These are phyloP conservation scores for Penicillium italicum DNA, from an alignment of 2,329 filamentous ascomycete species.

Conservation along the genomic window DNA sequence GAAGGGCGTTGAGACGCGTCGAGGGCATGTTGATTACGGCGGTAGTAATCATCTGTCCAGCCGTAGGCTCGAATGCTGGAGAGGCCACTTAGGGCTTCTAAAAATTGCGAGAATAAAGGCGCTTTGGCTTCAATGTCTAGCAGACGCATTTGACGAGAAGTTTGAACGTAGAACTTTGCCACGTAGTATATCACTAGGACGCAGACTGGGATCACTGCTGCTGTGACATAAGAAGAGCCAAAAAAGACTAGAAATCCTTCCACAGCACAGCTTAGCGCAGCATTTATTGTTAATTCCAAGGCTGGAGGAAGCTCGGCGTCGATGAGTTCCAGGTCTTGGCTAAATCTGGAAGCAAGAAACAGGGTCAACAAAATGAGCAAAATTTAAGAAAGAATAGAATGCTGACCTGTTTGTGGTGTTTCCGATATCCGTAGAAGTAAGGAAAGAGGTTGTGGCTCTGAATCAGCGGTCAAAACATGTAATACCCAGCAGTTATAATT, in stretches of 20 bases:
- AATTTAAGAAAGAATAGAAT: too few relatives aligned
- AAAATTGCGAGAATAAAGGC: conserved; percentile 37
- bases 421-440: conserved; percentile 22
- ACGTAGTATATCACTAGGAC: conserved; percentile 40
- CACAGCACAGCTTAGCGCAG: conserved; percentile 27
- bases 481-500: neutral
- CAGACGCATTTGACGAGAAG: conserved; percentile 48
- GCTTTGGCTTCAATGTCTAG: conserved; percentile 57
- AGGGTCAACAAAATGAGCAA: neutral
- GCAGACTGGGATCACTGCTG: conserved; percentile 39
- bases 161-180: conserved; percentile 48
- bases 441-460: conserved; percentile 30
- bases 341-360: conserved; percentile 21
- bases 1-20: conserved; percentile 7
- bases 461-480: conserved; percentile 9
- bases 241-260: conserved; percentile 34
- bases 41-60: conserved; percentile 43
- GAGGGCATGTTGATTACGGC: conserved; percentile 14
- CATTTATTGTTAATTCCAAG: conserved; percentile 22
- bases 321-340: conserved; percentile 32
- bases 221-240: conserved; percentile 38
- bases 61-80: conserved; percentile 52
- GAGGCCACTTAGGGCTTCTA: conserved; percentile 49
- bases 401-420: conserved; percentile 19
- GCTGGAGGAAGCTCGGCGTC: conserved; percentile 27